phyloP scores from a whole-genome alignment of 805 yeast genomes.

The Suhomyces pyralidae region DNA sequence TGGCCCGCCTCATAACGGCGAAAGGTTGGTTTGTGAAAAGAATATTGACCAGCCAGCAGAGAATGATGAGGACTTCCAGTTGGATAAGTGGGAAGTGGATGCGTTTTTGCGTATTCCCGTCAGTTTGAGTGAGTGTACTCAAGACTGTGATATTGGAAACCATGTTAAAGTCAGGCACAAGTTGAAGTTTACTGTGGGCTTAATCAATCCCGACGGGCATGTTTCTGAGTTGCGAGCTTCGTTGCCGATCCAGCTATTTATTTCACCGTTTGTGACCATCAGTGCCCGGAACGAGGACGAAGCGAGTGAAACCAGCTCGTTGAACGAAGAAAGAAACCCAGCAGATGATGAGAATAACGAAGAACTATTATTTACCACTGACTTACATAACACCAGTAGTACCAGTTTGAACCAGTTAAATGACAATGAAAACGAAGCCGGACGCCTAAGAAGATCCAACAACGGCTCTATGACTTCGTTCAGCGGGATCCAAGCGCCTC shows the following conservation, averaged over 20 bases:
- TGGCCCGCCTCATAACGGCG: conserved; percentile 59
- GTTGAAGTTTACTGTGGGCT: conserved; percentile 72
- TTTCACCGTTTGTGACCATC: conserved; percentile 78
- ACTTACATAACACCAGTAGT: conserved; percentile 16
- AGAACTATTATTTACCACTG: conserved; percentile 29
- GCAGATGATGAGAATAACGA: conserved; percentile 14
- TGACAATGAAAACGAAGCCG: conserved; percentile 9
- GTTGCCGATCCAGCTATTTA: conserved; percentile 72
- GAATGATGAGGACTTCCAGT: conserved; percentile 41
- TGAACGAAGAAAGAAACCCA: background rate
- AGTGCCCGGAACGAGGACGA: conserved; percentile 41
- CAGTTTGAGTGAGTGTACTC: conserved; percentile 72
- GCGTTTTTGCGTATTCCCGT: conserved; percentile 65
- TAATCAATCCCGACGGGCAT: conserved; percentile 88
- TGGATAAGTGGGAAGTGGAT: conserved; percentile 69
- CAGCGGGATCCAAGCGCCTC: conserved; percentile 68
- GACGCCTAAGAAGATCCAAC: conserved; percentile 15
- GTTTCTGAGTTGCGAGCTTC: conserved; percentile 89
- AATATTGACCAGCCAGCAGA: conserved; percentile 41
- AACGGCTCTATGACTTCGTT: conserved; percentile 30
- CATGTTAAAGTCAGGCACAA: conserved; percentile 85
- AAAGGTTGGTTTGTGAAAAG: conserved; percentile 55
- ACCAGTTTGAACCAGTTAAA: conserved; percentile 23
- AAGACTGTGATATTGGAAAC: conserved; percentile 73
- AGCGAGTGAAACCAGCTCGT: conserved; percentile 12